Conservation (phyloP, 2,329 filamentous ascomycete species). For the Hypoxylon sp. region DNA sequence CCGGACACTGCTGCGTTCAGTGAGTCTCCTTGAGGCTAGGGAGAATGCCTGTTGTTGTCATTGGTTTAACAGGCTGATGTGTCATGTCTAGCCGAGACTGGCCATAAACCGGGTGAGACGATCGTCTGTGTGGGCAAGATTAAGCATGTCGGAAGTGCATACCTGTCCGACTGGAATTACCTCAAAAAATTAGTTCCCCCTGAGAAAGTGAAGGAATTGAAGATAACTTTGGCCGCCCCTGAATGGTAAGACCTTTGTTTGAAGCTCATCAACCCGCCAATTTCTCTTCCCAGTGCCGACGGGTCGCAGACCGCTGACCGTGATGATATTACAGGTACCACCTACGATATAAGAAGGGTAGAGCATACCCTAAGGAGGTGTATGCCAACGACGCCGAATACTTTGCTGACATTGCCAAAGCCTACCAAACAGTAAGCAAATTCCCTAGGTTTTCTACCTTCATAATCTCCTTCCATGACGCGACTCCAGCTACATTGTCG, state of each 20-base stretch:
- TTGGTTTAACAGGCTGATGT: slow-evolving; percentile 59
- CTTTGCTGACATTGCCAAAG: slow-evolving; percentile 73
- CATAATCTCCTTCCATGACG: background rate
- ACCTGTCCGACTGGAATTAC: slow-evolving; percentile 59
- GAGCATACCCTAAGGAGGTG: slow-evolving; percentile 68
- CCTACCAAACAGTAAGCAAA: slow-evolving; percentile 59
- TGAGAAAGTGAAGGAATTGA: slow-evolving; percentile 70
- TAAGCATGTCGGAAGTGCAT: slow-evolving; percentile 60
- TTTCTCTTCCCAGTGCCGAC: background rate
- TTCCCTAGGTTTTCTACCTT: background rate
- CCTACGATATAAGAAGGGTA: slow-evolving; percentile 66
- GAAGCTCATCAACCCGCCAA: background rate
- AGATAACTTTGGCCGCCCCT: slow-evolving; percentile 67
- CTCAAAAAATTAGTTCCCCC: slow-evolving; percentile 65
- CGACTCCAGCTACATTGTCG: background rate
- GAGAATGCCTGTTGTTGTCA: slow-evolving; percentile 47
- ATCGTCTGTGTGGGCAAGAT: slow-evolving; percentile 63
- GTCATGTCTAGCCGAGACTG: slow-evolving; percentile 55
- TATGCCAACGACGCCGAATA: slow-evolving; percentile 72
- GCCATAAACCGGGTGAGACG: slow-evolving; percentile 62
- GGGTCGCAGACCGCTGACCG: slow-evolving; percentile 2
- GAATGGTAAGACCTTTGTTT: slow-evolving; percentile 55
- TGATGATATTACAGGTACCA: slow-evolving; percentile 60
- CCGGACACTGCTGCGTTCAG: slow-evolving; percentile 61
- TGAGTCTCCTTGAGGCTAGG: slow-evolving; percentile 48